These are phyloP conservation scores for Sarcodon aspratus DNA, from an alignment of 768 basidiomycete species.

Conservation along the genomic window DNA sequence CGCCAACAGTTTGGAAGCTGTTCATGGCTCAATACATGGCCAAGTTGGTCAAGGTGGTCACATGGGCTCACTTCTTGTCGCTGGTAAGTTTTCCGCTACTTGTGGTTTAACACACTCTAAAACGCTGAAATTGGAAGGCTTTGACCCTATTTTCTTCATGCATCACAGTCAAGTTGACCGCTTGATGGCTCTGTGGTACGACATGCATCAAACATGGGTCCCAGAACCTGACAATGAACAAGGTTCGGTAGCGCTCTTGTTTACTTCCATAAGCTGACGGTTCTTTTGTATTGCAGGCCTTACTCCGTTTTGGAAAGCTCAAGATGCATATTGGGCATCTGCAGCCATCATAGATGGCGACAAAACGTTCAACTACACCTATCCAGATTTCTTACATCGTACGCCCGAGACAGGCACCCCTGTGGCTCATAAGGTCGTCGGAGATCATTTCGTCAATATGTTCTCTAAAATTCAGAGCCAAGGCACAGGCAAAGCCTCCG, in stretches of 20 bases:
- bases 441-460: slow-evolving; percentile 21
- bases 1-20: slow-evolving; percentile 36
- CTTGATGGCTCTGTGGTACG: slow-evolving; percentile 38
- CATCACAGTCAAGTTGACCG: slow-evolving; percentile 46
- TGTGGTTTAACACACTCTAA: not conserved
- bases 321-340: slow-evolving; percentile 28
- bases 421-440: slow-evolving; percentile 21
- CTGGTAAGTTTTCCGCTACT: slow-evolving; percentile 17
- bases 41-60: slow-evolving; percentile 25
- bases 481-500: not conserved
- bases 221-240: slow-evolving; percentile 1
- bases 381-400: slow-evolving; percentile 35
- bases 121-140: slow-evolving; percentile 16
- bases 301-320: slow-evolving; percentile 34
- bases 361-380: slow-evolving; percentile 28
- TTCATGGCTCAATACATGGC: slow-evolving; percentile 35
- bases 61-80: slow-evolving; percentile 28
- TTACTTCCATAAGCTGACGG: not conserved
- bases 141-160: slow-evolving; percentile 44
- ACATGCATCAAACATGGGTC: slow-evolving; percentile 23
- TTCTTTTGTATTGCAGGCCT: slow-evolving; percentile 18
- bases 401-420: slow-evolving; percentile 18
- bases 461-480: slow-evolving; percentile 4
- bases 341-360: slow-evolving; percentile 17
- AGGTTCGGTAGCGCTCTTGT: not conserved